Evolutionary conservation across 1,139 yeast genomes (phyloP).

Genomic region (Zygoascus hellenicus): DNA sequence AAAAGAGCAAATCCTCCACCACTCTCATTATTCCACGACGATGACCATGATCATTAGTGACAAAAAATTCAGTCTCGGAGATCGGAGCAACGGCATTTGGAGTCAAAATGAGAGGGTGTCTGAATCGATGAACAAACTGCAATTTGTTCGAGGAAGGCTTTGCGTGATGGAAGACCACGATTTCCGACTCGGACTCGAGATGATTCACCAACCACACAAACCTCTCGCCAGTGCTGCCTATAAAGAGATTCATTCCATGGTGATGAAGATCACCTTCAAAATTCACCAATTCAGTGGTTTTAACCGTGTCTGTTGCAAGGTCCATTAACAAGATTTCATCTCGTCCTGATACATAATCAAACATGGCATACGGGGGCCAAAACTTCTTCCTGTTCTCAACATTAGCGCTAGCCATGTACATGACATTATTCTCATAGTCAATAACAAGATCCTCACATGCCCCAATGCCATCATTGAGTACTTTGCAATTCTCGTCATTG

Average conservation of each 20-base stretch:
- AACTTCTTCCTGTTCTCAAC: neutral
- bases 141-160: conserved; percentile 6
- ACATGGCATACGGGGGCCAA: neutral
- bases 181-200: conserved; percentile 3
- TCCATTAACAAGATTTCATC: conserved; percentile 2
- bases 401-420: conserved; percentile 2
- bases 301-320: neutral
- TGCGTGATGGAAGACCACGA: conserved; percentile 6
- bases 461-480: neutral
- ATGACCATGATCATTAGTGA: conserved; percentile 13
- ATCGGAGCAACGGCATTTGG: conserved; percentile 12
- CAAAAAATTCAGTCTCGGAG: conserved; percentile 9
- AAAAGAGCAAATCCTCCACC: conserved; percentile 9
- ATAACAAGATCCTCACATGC: conserved; percentile 6
- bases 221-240: conserved; percentile 5
- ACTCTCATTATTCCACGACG: conserved; percentile 4
- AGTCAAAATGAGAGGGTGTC: conserved; percentile 8
- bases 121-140: conserved; percentile 4
- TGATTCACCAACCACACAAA: conserved; percentile 11
- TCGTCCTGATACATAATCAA: neutral
- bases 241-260: conserved; percentile 12
- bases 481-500: conserved; percentile 1
- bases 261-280: conserved; percentile 7
- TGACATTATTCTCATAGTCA: conserved; percentile 2
- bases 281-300: neutral